phyloP scores from a whole-genome alignment of 768 basidiomycete species.

The Auricularia sp. region DNA sequence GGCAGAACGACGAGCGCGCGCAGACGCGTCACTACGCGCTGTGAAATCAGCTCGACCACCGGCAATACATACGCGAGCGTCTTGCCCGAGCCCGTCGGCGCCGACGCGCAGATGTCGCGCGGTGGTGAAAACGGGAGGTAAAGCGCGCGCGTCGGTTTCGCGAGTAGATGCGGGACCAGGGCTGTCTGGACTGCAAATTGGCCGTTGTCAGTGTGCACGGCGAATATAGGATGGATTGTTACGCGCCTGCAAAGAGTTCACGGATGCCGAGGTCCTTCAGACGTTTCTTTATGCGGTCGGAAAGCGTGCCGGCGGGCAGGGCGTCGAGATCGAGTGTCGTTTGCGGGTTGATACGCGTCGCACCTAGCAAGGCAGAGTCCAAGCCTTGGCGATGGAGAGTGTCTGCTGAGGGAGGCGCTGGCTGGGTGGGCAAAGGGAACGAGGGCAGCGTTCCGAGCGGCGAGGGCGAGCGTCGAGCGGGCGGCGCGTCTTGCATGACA shows the following conservation, averaged over 20 bases:
- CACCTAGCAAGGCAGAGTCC: constrained; percentile 60
- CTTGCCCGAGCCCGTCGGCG: constrained; percentile 97
- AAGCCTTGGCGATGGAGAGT: constrained; percentile 71
- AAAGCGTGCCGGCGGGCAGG: constrained; percentile 41
- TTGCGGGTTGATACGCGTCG: constrained; percentile 56
- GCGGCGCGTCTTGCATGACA: constrained; percentile 4
- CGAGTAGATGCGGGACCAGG: constrained; percentile 72
- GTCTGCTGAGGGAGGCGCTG: constrained; percentile 59
- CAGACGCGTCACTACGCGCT: constrained; percentile 68
- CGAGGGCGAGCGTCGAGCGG: constrained; percentile 14
- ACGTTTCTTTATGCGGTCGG: constrained; percentile 46
- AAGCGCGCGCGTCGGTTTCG: constrained; percentile 27
- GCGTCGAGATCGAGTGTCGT: constrained; percentile 27
- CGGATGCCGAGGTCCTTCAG: constrained; percentile 70
- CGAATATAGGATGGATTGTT: not conserved
- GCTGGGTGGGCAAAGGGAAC: constrained; percentile 60
- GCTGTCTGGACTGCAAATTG: constrained; percentile 68
- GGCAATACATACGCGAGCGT: constrained; percentile 94
- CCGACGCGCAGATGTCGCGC: constrained; percentile 84
- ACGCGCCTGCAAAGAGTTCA: constrained; percentile 80
- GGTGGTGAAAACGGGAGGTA: constrained; percentile 60
- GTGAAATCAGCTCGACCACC: constrained; percentile 76
- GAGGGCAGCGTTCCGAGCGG: constrained; percentile 40
- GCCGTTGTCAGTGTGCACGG: not conserved
- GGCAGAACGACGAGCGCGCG: constrained; percentile 86